Conservation (phyloP, 495 filamentous ascomycete species). For the Glonium stellatum region DNA sequence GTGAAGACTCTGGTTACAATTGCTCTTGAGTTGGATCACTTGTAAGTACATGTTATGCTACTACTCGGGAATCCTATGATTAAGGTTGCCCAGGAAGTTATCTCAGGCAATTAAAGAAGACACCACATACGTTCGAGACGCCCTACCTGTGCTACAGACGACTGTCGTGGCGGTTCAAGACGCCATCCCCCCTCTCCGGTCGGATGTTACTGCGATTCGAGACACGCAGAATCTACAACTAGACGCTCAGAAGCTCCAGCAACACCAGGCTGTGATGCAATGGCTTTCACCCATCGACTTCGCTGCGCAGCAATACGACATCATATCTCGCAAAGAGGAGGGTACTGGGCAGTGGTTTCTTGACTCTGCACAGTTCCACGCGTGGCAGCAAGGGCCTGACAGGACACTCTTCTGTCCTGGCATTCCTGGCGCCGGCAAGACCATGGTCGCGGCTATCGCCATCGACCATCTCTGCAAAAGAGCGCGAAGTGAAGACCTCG, state of each 20-base stretch:
- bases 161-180: neutral
- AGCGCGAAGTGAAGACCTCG: constrained; percentile 15
- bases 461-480: constrained; percentile 27
- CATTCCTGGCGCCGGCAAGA: constrained; percentile 32
- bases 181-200: neutral
- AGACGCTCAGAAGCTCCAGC: constrained; percentile 27
- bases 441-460: constrained; percentile 25
- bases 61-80: neutral
- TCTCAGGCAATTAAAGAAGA: neutral
- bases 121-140: neutral
- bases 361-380: constrained; percentile 31
- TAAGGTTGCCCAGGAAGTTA: neutral
- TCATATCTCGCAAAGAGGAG: constrained; percentile 30
- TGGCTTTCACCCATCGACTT: constrained; percentile 19
- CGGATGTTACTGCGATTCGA: neutral
- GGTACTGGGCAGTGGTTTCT: constrained; percentile 41
- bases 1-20: constrained; percentile 22
- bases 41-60: constrained; percentile 22
- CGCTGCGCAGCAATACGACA: constrained; percentile 32
- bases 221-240: neutral
- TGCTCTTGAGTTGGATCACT: constrained; percentile 27
- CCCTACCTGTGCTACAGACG: neutral
- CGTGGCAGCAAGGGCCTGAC: constrained; percentile 28
- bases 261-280: neutral
- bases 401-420: constrained; percentile 36